Evolutionary conservation across 179 eudicot genomes (phyloP), one percentile per base, ranked within the genome.

Genomic region (Pouteria campechiana): DNA sequence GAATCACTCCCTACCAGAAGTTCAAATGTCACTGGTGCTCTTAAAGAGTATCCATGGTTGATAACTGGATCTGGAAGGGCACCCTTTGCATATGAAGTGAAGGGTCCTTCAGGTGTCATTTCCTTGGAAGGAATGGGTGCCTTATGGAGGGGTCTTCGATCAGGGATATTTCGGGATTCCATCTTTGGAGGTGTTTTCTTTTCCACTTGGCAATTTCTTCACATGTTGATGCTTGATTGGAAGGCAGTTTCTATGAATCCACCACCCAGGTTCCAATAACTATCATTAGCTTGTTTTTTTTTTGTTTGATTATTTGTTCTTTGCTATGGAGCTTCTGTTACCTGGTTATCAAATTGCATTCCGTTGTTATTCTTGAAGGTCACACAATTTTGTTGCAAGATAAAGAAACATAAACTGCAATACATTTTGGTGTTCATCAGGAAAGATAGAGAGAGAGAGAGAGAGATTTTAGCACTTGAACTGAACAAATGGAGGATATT

Each of bases 11-110:
- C 74, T 20, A 52, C 70, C 23, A 76, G 67, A 32, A 52, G 62
- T 54, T 37, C 46, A n/a, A 63, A 74, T 41, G 46, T 86, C 36
- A 40, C 40, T 11, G 76, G 59, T 54, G 75, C 76, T 17, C 49
- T 90, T 54, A 81, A 60, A 75, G 82, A 79, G 50, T 70, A 81
- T 52, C 95, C 98, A 1, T 90, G 98, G 98, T 85, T 75, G 77
- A 79, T 90, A 75, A 76, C 95, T 35, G 98, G 98, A 17, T 79
- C 98, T 49, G 98, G 95, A 22, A 76, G 65, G 58, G 71, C 90
- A 25, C 98, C 98, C 44, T 55, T 85, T 54, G 83, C 76, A 25
- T 56, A 47, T 47, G 70, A 81, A 50, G 93, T 90, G 28, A 70
- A 59, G 40, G 53, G 49, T 34, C 70, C 68, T 3, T 33, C 39